Conservation (phyloP, 805 yeast species). For the Pichia nakasei region DNA sequence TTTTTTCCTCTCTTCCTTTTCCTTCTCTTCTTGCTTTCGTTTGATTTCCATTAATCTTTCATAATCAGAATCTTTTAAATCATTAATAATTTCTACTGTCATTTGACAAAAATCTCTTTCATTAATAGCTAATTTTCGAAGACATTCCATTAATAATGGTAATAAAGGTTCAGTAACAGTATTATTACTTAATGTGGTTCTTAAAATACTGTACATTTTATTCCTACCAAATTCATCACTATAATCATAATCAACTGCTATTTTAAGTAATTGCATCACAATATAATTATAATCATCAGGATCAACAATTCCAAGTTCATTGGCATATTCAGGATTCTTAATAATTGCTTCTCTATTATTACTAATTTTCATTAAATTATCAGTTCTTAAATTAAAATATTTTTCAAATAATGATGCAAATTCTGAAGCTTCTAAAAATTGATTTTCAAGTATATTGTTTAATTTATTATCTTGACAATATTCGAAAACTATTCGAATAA, state of each 20-base stretch:
- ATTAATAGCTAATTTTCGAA: conserved; percentile 61
- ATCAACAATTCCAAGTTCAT: conserved; percentile 31
- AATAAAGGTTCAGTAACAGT: conserved; percentile 46
- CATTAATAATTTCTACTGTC: conserved; percentile 79
- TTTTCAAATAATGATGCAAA: conserved; percentile 51
- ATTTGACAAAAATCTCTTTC: conserved; percentile 80
- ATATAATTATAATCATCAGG: conserved; percentile 60
- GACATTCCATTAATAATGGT: conserved; percentile 51
- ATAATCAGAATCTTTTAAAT: conserved; percentile 60
- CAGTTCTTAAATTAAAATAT: conserved; percentile 44
- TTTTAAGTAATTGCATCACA: conserved; percentile 58
- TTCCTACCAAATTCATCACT: conserved; percentile 89
- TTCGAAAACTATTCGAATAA: conserved; percentile 57
- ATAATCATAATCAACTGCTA: conserved; percentile 69
- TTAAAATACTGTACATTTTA: conserved; percentile 51
- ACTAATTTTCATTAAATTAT: conserved; percentile 19
- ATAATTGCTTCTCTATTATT: conserved; percentile 15
- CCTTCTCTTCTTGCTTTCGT: not conserved
- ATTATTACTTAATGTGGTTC: conserved; percentile 52
- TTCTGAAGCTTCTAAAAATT: conserved; percentile 71
- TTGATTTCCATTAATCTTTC: conserved; percentile 19
- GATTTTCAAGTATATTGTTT: conserved; percentile 49
- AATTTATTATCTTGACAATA: conserved; percentile 50
- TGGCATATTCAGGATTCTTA: conserved; percentile 11
- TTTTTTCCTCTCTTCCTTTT: not conserved